Base-by-base conservation (phyloP, 192 early-diverging fungal species). In the Entophlyctis helioformis region DNA sequence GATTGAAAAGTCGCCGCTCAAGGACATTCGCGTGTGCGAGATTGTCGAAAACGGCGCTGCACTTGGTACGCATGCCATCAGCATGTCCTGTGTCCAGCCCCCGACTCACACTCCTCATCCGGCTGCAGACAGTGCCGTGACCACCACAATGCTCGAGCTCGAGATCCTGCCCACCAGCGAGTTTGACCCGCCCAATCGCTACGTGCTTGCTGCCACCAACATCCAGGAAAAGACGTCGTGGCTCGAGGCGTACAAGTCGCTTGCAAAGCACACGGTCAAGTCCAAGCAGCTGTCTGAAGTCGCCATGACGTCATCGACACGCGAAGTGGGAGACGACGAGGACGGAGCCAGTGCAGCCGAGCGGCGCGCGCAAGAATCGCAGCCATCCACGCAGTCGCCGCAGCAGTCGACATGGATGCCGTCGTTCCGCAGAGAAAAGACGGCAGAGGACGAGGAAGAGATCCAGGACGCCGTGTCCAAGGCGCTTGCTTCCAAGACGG, bases 191-290 rank as follows among this genome's bases (percentile, higher is more conserved):
- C 28, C 54, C 11, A 56, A 61, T 3, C 44, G 67, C 15, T 75
- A 68, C 40, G 51, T 71, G n/a, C 41, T 75, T 31, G 50, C 48
- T 0, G 32, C 44, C 6, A 24, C 39, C 1, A 46, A 62, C 2
- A 11, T 23, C 2, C 46, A 65, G 31, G 57, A 42, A 18, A 75
- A 75, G 42, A 42, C 32, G 27, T 21, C 49, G 15, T 75, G 72
- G 72, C 49, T 75, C 2, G 67, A 75, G 7, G 59, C 64, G 5
- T 75, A 75, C 40, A 54, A 60, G 12, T 50, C 21, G 18, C 50
- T 72, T 2, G 40, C 57, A 10, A 24, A 54, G 21, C 24, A 31
- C 13, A 26, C 36, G 5, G 52, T 72, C n/a, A 45, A 53, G 32
- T 59, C 54, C 22, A 72, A 72, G 44, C 46, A 54, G 25, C 46